A percentile compares a stretch with the other conserved stretches of the same genome.
These are phyloP conservation scores for Beauveria australis DNA, from an alignment of 2,329 filamentous ascomycete species.

Conservation along the genomic window DNA sequence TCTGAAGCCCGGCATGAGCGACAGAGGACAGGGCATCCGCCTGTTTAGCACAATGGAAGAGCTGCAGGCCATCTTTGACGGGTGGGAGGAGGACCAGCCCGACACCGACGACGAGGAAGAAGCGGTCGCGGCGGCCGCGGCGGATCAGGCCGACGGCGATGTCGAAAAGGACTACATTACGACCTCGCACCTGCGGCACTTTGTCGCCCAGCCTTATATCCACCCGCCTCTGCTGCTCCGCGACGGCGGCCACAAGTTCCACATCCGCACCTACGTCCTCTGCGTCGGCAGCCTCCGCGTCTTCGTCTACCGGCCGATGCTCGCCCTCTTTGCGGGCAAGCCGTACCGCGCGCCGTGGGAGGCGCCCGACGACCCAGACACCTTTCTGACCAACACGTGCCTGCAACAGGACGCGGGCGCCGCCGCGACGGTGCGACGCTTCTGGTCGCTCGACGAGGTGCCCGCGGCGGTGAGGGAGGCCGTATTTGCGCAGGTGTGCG, in stretches of 20 bases:
- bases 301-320: constrained; percentile 84
- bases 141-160: constrained; percentile 19
- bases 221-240: constrained; percentile 70
- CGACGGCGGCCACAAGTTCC: constrained; percentile 70
- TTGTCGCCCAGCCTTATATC: constrained; percentile 92
- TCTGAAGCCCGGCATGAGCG: constrained; percentile 94
- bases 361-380: constrained; percentile 46
- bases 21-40: constrained; percentile 85
- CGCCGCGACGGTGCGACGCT: constrained; percentile 59
- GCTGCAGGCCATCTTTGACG: constrained; percentile 80
- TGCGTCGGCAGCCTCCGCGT: constrained; percentile 70
- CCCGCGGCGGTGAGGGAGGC: constrained; percentile 44
- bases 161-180: constrained; percentile 52
- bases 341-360: constrained; percentile 60
- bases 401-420: constrained; percentile 62
- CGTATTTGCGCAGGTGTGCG: constrained; percentile 69
- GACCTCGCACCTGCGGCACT: constrained; percentile 88
- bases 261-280: constrained; percentile 86
- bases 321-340: constrained; percentile 79
- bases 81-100: constrained; percentile 67
- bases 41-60: constrained; percentile 81
- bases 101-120: constrained; percentile 60
- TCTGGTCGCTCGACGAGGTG: constrained; percentile 55
- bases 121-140: constrained; percentile 24
- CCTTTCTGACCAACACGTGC: constrained; percentile 93